Percentiles rank a stretch among this genome's conserved stretches.
These are phyloP conservation scores for Neurospora sp. DNA, from an alignment of 495 filamentous ascomycete genomes.

Conservation along the genomic window DNA sequence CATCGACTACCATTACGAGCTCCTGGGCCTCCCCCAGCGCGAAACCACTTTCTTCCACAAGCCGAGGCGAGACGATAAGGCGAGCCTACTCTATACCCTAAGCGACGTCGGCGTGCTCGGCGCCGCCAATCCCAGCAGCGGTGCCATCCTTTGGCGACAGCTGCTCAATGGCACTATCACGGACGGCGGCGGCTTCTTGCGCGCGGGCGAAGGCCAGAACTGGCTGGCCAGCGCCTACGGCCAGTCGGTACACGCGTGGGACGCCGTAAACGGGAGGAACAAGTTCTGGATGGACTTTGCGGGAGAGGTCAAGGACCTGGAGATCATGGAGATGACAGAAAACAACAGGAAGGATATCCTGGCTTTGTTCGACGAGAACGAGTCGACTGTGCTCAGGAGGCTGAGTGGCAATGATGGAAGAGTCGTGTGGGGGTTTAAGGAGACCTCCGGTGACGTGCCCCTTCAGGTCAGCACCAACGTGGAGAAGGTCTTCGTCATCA, in stretches of 20 bases:
- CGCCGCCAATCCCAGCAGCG: conserved; percentile 81
- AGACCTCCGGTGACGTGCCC: conserved; percentile 57
- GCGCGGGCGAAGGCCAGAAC: conserved; percentile 62
- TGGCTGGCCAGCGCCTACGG: conserved; percentile 63
- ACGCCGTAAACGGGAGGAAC: conserved; percentile 67
- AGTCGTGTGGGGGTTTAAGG: conserved; percentile 66
- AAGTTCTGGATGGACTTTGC: conserved; percentile 57
- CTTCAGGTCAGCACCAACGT: conserved; percentile 71
- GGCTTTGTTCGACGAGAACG: conserved; percentile 51
- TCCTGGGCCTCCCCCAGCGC: conserved; percentile 70
- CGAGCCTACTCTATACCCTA: conserved; percentile 83
- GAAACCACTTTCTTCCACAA: conserved; percentile 91
- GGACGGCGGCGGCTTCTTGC: conserved; percentile 45
- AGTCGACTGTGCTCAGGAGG: conserved; percentile 51
- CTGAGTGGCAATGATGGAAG: conserved; percentile 64
- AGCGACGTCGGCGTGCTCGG: conserved; percentile 73
- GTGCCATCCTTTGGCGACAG: conserved; percentile 79
- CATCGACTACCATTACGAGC: conserved; percentile 85
- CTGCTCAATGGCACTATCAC: conserved; percentile 34
- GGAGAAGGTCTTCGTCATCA: conserved; percentile 65
- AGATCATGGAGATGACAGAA: conserved; percentile 66
- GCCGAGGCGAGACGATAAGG: conserved; percentile 67
- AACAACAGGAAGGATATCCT: conserved; percentile 57
- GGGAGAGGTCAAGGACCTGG: conserved; percentile 61
- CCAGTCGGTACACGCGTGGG: conserved; percentile 65